phyloP scores from a whole-genome alignment of 768 basidiomycete species.

The Leucogyrophana mollusca region DNA sequence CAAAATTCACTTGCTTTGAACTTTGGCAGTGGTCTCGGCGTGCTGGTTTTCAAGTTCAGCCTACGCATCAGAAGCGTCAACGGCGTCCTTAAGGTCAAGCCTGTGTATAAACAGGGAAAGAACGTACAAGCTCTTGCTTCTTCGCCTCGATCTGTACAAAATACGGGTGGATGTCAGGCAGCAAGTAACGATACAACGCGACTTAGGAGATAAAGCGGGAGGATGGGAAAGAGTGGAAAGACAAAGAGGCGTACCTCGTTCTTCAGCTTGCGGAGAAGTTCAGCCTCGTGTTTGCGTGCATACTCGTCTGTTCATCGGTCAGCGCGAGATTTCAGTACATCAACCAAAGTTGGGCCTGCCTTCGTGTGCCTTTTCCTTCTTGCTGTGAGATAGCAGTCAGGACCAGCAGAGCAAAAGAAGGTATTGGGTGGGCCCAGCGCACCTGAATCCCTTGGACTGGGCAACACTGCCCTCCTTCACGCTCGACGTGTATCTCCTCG shows the following conservation, averaged over 20 bases:
- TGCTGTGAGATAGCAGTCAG: slow-evolving; percentile 40
- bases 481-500: slow-evolving; percentile 37
- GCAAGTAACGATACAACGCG: neutral
- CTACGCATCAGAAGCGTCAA: slow-evolving; percentile 15
- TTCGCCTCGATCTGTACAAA: slow-evolving; percentile 26
- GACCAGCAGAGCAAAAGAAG: neutral
- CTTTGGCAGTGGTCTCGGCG: neutral
- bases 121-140: slow-evolving; percentile 31
- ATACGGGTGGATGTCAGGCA: neutral
- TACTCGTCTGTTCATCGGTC: slow-evolving; percentile 53
- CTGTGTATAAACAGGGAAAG: slow-evolving; percentile 10
- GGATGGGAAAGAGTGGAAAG: neutral
- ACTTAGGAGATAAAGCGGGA: too few species aligned
- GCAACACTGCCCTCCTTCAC: slow-evolving; percentile 57
- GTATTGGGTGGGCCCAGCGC: slow-evolving; percentile 18
- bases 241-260: slow-evolving; percentile 41
- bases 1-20: neutral
- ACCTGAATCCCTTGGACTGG: slow-evolving; percentile 64
- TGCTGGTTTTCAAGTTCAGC: slow-evolving; percentile 21
- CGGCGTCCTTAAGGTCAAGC: slow-evolving; percentile 9
- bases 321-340: neutral
- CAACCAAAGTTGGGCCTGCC: slow-evolving; percentile 31
- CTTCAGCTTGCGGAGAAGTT: slow-evolving; percentile 58
- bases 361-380: slow-evolving; percentile 75
- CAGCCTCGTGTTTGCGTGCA: slow-evolving; percentile 54